Percentiles rank a stretch among this genome's conserved stretches.
Conservation (phyloP, 2,329 filamentous ascomycete species). For the Trichoderma guizhouense region DNA sequence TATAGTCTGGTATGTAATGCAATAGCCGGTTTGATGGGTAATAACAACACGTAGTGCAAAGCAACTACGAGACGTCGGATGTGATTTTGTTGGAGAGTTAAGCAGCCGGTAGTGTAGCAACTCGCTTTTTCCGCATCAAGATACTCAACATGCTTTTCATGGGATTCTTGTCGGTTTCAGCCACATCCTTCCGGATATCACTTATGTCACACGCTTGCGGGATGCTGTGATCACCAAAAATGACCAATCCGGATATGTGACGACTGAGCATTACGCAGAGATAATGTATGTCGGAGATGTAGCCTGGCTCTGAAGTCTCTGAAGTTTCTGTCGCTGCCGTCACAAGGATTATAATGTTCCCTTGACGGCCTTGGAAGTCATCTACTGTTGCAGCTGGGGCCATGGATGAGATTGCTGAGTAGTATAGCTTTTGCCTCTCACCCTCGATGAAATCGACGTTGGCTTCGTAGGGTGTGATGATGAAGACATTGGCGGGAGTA, state of each 20-base stretch:
- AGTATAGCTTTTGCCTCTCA: conserved; percentile 14
- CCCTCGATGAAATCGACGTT: conserved; percentile 19
- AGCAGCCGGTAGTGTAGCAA: not conserved
- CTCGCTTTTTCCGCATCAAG: not conserved
- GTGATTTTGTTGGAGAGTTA: not conserved
- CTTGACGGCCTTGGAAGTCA: conserved; percentile 25
- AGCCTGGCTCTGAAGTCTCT: conserved; percentile 13
- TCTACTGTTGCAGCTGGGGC: conserved; percentile 20
- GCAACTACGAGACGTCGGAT: not conserved
- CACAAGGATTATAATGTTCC: conserved; percentile 23
- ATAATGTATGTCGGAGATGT: conserved; percentile 16
- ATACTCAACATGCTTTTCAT: not conserved
- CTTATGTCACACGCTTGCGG: not conserved
- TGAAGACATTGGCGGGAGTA: conserved; percentile 16
- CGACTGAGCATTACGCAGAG: conserved; percentile 24
- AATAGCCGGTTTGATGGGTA: not conserved
- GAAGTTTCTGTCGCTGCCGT: conserved; percentile 16
- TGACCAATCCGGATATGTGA: conserved; percentile 20
- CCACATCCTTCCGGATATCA: not conserved
- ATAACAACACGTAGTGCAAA: not conserved
- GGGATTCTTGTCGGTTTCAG: not conserved
- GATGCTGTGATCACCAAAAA: conserved; percentile 18
- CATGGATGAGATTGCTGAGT: conserved; percentile 18
- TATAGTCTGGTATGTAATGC: not conserved
- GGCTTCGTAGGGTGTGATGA: conserved; percentile 21